Percentiles rank a stretch among this genome's conserved stretches.
Evolutionary conservation across 2,329 filamentous ascomycete genomes (phyloP).

Genomic region (Epicoccum nigrum): DNA sequence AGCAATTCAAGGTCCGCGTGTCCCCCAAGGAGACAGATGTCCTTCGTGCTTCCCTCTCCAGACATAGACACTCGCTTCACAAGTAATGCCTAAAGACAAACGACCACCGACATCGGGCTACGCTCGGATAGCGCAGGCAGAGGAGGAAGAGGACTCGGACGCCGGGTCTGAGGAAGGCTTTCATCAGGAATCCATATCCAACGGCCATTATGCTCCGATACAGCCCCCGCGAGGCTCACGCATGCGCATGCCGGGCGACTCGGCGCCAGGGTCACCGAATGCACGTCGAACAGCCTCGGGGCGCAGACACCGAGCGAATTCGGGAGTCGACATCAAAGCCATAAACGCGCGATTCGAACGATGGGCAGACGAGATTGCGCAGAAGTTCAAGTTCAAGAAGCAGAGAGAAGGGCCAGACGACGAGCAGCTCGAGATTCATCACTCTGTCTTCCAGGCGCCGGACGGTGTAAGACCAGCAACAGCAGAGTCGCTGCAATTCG

Average conservation of each 20-base stretch:
- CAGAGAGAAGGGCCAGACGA: conserved; percentile 75
- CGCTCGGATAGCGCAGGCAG: conserved; percentile 59
- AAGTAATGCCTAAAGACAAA: conserved; percentile 42
- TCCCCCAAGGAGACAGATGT: conserved; percentile 13
- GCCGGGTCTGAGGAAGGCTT: conserved; percentile 51
- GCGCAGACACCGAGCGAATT: conserved; percentile 71
- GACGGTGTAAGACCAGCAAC: conserved; percentile 84
- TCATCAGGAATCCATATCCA: conserved; percentile 46
- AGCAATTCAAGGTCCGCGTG: conserved; percentile 22
- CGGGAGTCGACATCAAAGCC: conserved; percentile 95
- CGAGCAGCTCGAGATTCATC: conserved; percentile 91
- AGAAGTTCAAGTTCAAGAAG: conserved; percentile 88
- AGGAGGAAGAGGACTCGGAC: conserved; percentile 54
- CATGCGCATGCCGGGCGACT: conserved; percentile 50
- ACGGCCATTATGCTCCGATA: conserved; percentile 54
- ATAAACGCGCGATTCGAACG: conserved; percentile 94
- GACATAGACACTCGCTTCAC: neutral
- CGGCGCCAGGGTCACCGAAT: conserved; percentile 43
- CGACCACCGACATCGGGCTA: conserved; percentile 57
- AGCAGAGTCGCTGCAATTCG: conserved; percentile 70
- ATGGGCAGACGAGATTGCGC: conserved; percentile 98
- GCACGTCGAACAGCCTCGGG: conserved; percentile 29
- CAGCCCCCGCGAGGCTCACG: conserved; percentile 52
- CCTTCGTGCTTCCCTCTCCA: conserved; percentile 1
- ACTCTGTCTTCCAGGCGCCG: conserved; percentile 94